Base-by-base conservation (phyloP, 192 early-diverging fungal genomes). In the Coemansia sp. region DNA sequence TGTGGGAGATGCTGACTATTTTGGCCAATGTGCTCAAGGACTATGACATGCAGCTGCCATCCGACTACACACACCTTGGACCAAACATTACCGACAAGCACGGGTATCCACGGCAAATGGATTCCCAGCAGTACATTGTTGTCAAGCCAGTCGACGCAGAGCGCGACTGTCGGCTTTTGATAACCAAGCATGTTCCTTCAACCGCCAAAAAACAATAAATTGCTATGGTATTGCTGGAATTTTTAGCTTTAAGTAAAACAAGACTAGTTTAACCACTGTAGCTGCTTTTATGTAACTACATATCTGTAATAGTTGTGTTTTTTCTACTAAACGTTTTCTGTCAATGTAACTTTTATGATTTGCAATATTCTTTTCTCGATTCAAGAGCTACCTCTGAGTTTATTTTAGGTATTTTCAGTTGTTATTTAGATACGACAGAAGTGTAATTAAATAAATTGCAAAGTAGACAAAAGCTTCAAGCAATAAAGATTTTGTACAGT, bases 91-190 rank as follows among this genome's bases (percentile, higher is more conserved):
- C 72, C 1, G 65, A 73, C 59, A 63, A 69, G 66, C 49, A 72
- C 41, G 77, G 77, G n/a, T 70, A 67, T 37, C 73, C 73, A 32
- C 64, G 53, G 51, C 63, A 48, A 11, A 76, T 76, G 72, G 62
- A 74, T 27, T 48, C 68, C 21, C 60, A 63, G 19, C 72, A 80
- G 65, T 74, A 65, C 39, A 80, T 74, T 23, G 65, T 80, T n/a
- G 62, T 71, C 29, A 74, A 70, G 55, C 77, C 72, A 5, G 49
- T 62, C 3, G 57, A 67, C 4, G 55, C 64, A 4, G 59, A 72
- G 17, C 64, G 71, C 22, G 70, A 73, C 63, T 79, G 76, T 27
- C 67, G 70, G n/a, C 4, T 64, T 9, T 6, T 64, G 7, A 60
- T 67, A 64, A 60, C 68, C 50, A 60, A 25, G 24, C 59, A 15